phyloP scores from a whole-genome alignment of 2,329 filamentous ascomycete species.

The Beauveria caledonica region DNA sequence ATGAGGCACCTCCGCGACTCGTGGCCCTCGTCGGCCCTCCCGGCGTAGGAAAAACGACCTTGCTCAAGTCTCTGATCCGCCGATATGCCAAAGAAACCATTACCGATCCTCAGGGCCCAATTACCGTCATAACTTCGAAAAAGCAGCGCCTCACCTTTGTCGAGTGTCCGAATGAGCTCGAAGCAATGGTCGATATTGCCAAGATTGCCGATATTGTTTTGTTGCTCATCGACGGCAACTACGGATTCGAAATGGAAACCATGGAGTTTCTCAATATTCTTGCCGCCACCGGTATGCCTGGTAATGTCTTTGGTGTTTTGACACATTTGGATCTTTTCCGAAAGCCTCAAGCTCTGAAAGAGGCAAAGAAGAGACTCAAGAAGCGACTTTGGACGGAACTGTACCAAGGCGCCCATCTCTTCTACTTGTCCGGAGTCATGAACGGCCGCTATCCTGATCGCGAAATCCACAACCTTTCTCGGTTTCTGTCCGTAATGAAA shows the following conservation, averaged over 20 bases:
- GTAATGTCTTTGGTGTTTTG: slow-evolving; percentile 94
- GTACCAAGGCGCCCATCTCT: slow-evolving; percentile 93
- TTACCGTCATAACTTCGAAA: slow-evolving; percentile 95
- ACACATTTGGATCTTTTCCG: slow-evolving; percentile 94
- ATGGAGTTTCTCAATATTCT: slow-evolving; percentile 98
- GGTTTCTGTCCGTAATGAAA: slow-evolving; percentile 98
- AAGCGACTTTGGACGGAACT: slow-evolving; percentile 94
- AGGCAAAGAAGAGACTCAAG: slow-evolving; percentile 94
- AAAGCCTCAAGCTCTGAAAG: slow-evolving; percentile 84
- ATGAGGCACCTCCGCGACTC: slow-evolving; percentile 88
- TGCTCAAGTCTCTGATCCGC: slow-evolving; percentile 88
- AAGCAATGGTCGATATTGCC: slow-evolving; percentile 92
- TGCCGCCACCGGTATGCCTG: slow-evolving; percentile 92
- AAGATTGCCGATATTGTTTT: slow-evolving; percentile 97
- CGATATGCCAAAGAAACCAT: slow-evolving; percentile 95
- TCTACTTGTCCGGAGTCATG: slow-evolving; percentile 92
- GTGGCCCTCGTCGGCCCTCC: slow-evolving; percentile 92
- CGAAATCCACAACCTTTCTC: slow-evolving; percentile 89
- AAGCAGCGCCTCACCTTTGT: slow-evolving; percentile 89
- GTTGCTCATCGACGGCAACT: slow-evolving; percentile 98
- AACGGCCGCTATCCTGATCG: slow-evolving; percentile 95
- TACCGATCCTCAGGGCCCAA: slow-evolving; percentile 78
- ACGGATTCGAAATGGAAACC: slow-evolving; percentile 99
- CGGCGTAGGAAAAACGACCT: slow-evolving; percentile 89
- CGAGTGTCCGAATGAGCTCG: slow-evolving; percentile 94